phyloP scores from a whole-genome alignment of 1,139 yeast genomes.

The Starmera stellimalicola region DNA sequence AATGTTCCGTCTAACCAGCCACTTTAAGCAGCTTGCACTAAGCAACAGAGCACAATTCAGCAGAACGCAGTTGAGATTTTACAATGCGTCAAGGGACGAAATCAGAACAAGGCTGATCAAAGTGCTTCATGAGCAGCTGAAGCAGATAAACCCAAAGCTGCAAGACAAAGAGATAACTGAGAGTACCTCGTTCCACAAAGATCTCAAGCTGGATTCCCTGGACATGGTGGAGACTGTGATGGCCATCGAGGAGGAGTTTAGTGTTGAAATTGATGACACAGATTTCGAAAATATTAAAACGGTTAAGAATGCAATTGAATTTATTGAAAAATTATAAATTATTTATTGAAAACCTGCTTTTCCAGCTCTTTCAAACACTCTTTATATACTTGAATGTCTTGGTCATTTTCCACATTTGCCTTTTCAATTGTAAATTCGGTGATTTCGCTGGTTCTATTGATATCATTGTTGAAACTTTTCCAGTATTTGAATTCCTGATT shows the following conservation, averaged over 20 bases:
- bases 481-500: conserved; percentile 63
- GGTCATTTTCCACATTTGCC: conserved; percentile 18
- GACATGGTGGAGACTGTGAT: conserved; percentile 85
- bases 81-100: background rate
- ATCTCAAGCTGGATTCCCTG: conserved; percentile 77
- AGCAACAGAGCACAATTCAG: background rate
- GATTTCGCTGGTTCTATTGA: conserved; percentile 20
- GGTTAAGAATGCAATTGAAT: conserved; percentile 74
- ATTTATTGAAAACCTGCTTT: conserved; percentile 25
- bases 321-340: conserved; percentile 35
- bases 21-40: background rate
- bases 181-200: conserved; percentile 56
- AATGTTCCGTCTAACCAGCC: background rate
- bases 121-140: conserved; percentile 64
- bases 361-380: conserved; percentile 34
- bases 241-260: conserved; percentile 81
- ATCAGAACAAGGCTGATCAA: conserved; percentile 23
- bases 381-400: conserved; percentile 31
- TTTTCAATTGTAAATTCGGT: conserved; percentile 10
- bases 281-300: conserved; percentile 80
- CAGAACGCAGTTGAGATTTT: background rate
- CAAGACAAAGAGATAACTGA: conserved; percentile 39
- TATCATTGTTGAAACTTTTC: conserved; percentile 40
- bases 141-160: conserved; percentile 29
- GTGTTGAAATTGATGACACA: conserved; percentile 72